Evolutionary conservation across 139 green algal genomes (phyloP), one percentile per base, ranked within the genome.

Genomic region (Spirogloea muscicola): DNA sequence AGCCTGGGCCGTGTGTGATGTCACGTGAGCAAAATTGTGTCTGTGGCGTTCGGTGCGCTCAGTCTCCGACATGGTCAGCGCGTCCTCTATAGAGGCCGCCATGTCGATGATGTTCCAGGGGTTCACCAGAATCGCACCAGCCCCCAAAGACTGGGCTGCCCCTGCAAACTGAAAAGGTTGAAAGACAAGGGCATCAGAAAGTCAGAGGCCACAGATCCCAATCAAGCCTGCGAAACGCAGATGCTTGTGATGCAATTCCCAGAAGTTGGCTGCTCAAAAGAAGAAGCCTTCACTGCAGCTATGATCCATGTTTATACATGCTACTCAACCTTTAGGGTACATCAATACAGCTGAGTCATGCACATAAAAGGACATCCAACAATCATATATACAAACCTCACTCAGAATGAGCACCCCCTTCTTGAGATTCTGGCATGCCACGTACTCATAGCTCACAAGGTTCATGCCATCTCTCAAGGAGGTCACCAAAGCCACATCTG

Each of bases 31-130:
- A 84, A 95, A 96, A 86, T 98, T 99, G 68, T 95, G 86, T 1
- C 88, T 68, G 74, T 98, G 94, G 37, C 94, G 84, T 83, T 98
- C 91, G 1, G 87, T 69, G 37, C 93, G 82, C 81, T 98, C 94
- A 55, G 82, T 84, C 62, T 88, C 84, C 4, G 62, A 63, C 83
- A 87, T 86, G 1, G 58, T 81, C 49, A 87, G 51, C 0, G 82
- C 82, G 39, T 87, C 77, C 27, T 93, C 86, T 40, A 98, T 97
- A 51, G 90, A 88, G 68, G 68, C 59, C 13, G 88, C 84, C 79
- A 97, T 86, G 77, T 99, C 94, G 58, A 85, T 93, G 55, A 98
- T 89, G 82, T 99, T 98, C 92, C 93, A 98, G 10, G 94, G 94
- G 86, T 99, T 99, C 21, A 98, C 94, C 55, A 99, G 86, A 39